Evolutionary conservation across 2,329 filamentous ascomycete genomes (phyloP), one percentile per base, ranked within the genome.

Genomic region (Cytospora chrysosperma): DNA sequence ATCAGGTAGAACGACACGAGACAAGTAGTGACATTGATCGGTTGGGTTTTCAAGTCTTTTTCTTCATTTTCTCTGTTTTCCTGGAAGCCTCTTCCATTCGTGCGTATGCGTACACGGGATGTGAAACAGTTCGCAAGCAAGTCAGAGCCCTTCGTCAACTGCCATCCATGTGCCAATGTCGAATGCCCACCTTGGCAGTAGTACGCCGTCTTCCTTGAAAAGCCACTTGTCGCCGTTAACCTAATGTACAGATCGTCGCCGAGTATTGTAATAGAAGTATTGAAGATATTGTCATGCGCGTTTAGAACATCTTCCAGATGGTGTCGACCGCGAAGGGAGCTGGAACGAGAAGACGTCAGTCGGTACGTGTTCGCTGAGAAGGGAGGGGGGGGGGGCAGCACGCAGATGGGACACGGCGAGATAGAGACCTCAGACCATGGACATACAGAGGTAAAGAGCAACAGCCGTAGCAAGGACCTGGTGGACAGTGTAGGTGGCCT

Each of bases 371-470:
- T 8, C n/a, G 17, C 21, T 8, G 10, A 50, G n/a, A 51, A 34
- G 40, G 13, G 30, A 50, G 56, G n/a, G n/a, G n/a, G n/a, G n/a
- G n/a, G n/a, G n/a, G n/a, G n/a, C n/a, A n/a, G 61, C 56, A 63
- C 64, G 21, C 50, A n/a, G n/a, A 40, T 8, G 47, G 10, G 24
- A 15, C n/a, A 58, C 59, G 55, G 55, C 21, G 19, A 24, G 28
- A 37, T 21, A 1, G 40, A 13, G 12, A 8, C 26, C 10, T 6
- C 4, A 21, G n/a, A 37, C 8, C 27, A 34, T 24, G 21, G 43
- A 74, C 89, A 63, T 86, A 95, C 91, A 92, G 65, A 95, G 78
- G 74, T 94, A 94, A 56, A 95, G 82, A 56, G 90, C 76, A 47
- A 88, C 80, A 67, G 87, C 88, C 19, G 86, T 86, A 47, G 85